These are phyloP conservation scores for Actinomortierella ambigua DNA, from an alignment of 371 early-diverging fungal genomes.

Conservation along the genomic window DNA sequence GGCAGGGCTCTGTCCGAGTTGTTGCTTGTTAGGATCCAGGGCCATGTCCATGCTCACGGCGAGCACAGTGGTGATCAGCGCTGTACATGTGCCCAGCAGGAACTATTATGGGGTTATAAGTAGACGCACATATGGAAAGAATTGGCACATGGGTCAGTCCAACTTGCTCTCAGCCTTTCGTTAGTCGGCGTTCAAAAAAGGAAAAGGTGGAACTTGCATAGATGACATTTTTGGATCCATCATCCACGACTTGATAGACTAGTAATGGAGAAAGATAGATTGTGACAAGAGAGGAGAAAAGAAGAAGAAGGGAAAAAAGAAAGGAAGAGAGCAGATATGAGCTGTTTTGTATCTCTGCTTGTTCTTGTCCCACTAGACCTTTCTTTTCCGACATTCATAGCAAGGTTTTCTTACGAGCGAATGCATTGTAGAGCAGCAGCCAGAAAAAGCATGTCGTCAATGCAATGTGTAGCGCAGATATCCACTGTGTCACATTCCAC, in stretches of 20 bases:
- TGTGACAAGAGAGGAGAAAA: background rate
- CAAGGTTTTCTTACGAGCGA: constrained; percentile 12
- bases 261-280: too few species aligned
- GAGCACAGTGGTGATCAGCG: constrained; percentile 8
- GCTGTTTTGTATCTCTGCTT: background rate
- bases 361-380: background rate
- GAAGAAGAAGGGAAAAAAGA: background rate
- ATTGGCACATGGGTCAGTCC: too few species aligned
- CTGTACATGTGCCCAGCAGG: constrained; percentile 10
- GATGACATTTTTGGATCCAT: constrained; percentile 14
- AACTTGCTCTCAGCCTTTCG: background rate
- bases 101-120: constrained; percentile 4
- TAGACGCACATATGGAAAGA: background rate
- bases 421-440: constrained; percentile 17
- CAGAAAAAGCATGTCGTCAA: constrained; percentile 24
- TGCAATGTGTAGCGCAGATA: constrained; percentile 19
- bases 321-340: background rate
- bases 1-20: constrained; percentile 16
- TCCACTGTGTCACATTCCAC: constrained; percentile 4
- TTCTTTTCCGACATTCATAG: background rate
- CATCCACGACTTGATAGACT: constrained; percentile 36
- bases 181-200: background rate
- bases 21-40: constrained; percentile 12
- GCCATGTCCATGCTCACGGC: constrained; percentile 19
- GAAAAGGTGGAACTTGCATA: constrained; percentile 8